phyloP scores from a whole-genome alignment of 306 rosid genomes.

The Prunus padus region DNA sequence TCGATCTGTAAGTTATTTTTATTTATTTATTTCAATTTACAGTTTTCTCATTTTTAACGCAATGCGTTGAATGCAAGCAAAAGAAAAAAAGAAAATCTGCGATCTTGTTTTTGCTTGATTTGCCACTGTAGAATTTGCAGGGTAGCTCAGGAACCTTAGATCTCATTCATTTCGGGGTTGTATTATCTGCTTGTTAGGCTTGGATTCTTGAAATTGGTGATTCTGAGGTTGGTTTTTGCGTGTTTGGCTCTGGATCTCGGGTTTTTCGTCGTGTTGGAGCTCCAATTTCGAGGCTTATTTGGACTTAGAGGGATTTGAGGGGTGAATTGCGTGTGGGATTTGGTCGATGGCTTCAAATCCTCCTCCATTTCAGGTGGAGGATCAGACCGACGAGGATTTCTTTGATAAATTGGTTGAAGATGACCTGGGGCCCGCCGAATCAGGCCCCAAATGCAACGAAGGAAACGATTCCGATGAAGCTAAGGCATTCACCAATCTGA shows the following conservation, averaged over 20 bases:
- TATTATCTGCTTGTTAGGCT: constrained; percentile 22
- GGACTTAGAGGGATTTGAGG: constrained; percentile 14
- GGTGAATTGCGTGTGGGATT: constrained; percentile 36
- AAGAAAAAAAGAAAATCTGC: constrained; percentile 9
- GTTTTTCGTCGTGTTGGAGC: constrained; percentile 28
- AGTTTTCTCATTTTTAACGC: constrained; percentile 1
- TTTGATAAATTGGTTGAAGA: constrained; percentile 87
- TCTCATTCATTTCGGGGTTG: constrained; percentile 38
- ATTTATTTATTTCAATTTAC: background rate
- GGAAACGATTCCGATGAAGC: constrained; percentile 61
- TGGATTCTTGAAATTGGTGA: constrained; percentile 21
- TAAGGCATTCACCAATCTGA: constrained; percentile 53
- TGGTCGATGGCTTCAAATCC: constrained; percentile 75
- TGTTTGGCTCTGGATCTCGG: constrained; percentile 48
- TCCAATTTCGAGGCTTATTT: constrained; percentile 27
- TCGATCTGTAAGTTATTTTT: constrained; percentile 42
- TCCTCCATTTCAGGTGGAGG: constrained; percentile 78
- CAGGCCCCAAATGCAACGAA: constrained; percentile 27
- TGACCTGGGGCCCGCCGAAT: constrained; percentile 40
- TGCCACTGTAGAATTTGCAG: constrained; percentile 22
- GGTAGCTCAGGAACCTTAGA: constrained; percentile 34
- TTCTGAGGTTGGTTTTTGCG: constrained; percentile 12
- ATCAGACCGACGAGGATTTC: constrained; percentile 87
- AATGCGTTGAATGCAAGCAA: constrained; percentile 34
- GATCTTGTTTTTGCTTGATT: constrained; percentile 19